Base-by-base conservation (phyloP, 306 rosid species). In the Castanopsis chinensis region DNA sequence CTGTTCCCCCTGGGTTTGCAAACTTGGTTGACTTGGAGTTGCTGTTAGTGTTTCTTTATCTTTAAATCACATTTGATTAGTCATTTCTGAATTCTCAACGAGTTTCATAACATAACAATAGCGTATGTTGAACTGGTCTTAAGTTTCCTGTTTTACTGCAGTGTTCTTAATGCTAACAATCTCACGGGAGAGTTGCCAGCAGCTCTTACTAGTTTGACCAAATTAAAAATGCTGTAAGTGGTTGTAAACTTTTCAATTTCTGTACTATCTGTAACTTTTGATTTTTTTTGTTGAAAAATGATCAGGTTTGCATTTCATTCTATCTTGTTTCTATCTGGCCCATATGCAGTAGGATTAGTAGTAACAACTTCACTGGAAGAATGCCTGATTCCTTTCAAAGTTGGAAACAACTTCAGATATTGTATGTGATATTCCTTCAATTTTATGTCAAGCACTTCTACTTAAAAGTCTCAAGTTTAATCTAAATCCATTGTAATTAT, bases 351-450 rank as follows among this genome's bases (percentile, higher is more conserved):
- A 4, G 3, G 45, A 69, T 83, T 33, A 74, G 86, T 33, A 75
- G 86, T 25, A 83, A 83, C 58, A 75, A 83, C 78, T 84, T 84
- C 76, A 80, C 19, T 21, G 84, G 87, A 80, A 84, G 57, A 57
- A 71, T 84, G n/a, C 87, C 87, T 1, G 13, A 80, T 35, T 70
- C 56, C 45, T 75, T 76, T 57, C 54, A 4, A 3, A 63, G 54
- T 25, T 80, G 84, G 84, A 57, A 58, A 65, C 67, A 45, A 7
- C 84, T 84, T 11, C 43, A 19, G 28, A 1, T 0, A 10, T 67
- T 84, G 87, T 80, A 45, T 76, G 81, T 11, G 5, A 17, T 33
- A 9, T 69, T 69, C 27, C 51, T 8, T 0, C 74, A 18, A 6
- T 69, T 5, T 35, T 7, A 6, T 49, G 18, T 43, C 4, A 1